Evolutionary conservation across 805 yeast species (phyloP).

Genomic region (Metschnikowia noctiluminum): DNA sequence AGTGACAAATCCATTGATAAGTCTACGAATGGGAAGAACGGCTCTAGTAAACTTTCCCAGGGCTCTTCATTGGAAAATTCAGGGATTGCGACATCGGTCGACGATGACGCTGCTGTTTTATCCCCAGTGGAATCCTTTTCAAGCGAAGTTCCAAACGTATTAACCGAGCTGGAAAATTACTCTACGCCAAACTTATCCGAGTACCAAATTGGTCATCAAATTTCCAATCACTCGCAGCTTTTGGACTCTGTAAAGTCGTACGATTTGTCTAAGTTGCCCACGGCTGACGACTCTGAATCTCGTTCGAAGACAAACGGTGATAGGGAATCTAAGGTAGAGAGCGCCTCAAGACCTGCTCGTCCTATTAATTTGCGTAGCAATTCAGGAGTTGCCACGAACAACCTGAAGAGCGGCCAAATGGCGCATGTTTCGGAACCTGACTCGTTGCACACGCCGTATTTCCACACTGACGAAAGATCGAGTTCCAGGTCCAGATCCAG

Average conservation of each 20-base stretch:
- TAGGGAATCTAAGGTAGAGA: slow-evolving; percentile 5
- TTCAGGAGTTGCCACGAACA: slow-evolving; percentile 11
- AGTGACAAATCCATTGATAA: neutral
- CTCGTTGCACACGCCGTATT: slow-evolving; percentile 20
- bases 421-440: slow-evolving; percentile 15
- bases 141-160: neutral
- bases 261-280: slow-evolving; percentile 28
- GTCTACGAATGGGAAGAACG: neutral
- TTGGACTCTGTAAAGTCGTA: slow-evolving; percentile 33
- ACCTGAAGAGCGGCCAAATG: slow-evolving; percentile 9
- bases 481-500: slow-evolving; percentile 32
- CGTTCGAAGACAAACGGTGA: slow-evolving; percentile 14
- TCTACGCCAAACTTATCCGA: slow-evolving; percentile 45
- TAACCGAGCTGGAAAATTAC: slow-evolving; percentile 20
- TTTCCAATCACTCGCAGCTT: slow-evolving; percentile 34
- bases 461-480: slow-evolving; percentile 16
- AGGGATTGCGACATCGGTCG: neutral
- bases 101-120: slow-evolving; percentile 3
- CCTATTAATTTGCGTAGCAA: slow-evolving; percentile 11
- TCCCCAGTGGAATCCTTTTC: slow-evolving; percentile 3
- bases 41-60: neutral
- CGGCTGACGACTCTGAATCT: slow-evolving; percentile 16
- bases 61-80: slow-evolving; percentile 1
- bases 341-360: slow-evolving; percentile 2
- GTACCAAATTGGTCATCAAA: slow-evolving; percentile 41